Base-by-base conservation (phyloP, 805 yeast genomes). In the Candida montana region DNA sequence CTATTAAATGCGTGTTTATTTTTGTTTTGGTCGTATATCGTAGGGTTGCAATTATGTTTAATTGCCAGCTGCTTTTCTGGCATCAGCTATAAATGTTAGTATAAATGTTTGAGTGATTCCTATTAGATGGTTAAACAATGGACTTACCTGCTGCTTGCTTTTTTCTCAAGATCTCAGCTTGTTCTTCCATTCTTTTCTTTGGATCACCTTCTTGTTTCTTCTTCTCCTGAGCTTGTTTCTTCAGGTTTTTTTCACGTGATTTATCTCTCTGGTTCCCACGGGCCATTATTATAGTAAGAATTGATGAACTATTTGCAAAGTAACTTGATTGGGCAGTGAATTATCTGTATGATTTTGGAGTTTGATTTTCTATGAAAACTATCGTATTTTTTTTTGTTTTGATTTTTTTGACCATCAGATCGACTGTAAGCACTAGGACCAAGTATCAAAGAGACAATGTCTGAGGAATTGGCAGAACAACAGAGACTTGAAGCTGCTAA, bases 221-320 rank as follows among this genome's bases (percentile, higher is more conserved):
- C 44, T 50, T 55, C 67, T 83, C 83, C 34, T 77, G 82, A 48
- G 78, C 81, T 55, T 75, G 81, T 64, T 91, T 91, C 70, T 91
- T 93, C 62, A 68, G 61, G 65, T 86, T 87, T 68, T 86, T 91
- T 46, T 81, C 86, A 60, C 99, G 77, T 26, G 97, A 97, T 54
- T 85, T 74, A 31, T 91, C 99, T 63, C 99, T 77, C 67, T 93
- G 98, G 64, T 91, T 93, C 26, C 99, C 99, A 70, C 99, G 77
- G 40, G 96, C 82, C 97, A 91, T 90, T n/a, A n/a, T 31, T 26
- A n/a, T 33, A 26, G 29, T 23, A n/a, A n/a, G n/a, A n/a, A n/a
- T n/a, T n/a, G 24, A 21, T 21, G 24, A 21, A 7, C 9, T 21
- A 6, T 21, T 21, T 21, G 24, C 6, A 21, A 21, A 6, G 24